phyloP scores from a whole-genome alignment of 2,329 filamentous ascomycete genomes.

The Aspergillus ibericus region DNA sequence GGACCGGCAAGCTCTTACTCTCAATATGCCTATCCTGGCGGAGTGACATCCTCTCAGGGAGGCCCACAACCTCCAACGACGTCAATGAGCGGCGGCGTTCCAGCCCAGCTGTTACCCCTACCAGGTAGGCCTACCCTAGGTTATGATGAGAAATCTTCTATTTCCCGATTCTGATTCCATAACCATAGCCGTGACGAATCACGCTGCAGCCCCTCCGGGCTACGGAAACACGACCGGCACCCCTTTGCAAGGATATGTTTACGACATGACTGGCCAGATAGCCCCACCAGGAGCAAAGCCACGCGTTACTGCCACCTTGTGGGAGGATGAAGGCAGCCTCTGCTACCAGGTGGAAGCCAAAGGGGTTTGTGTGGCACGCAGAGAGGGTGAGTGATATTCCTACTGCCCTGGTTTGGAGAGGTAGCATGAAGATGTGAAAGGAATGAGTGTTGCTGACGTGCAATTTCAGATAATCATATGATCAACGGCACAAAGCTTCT shows the following conservation, averaged over 20 bases:
- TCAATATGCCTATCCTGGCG: conserved; percentile 74
- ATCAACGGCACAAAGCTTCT: conserved; percentile 97
- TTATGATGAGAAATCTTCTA: neutral
- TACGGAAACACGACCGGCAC: conserved; percentile 42
- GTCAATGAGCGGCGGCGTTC: conserved; percentile 65
- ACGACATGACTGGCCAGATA: conserved; percentile 88
- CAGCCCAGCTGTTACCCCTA: conserved; percentile 70
- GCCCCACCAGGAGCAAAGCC: conserved; percentile 95
- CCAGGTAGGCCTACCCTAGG: conserved; percentile 43
- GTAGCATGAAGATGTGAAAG: conserved; percentile 12
- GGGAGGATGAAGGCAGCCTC: conserved; percentile 96
- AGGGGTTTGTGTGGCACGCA: conserved; percentile 89
- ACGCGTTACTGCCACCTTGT: conserved; percentile 89
- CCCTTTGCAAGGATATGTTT: conserved; percentile 52
- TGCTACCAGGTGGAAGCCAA: conserved; percentile 98
- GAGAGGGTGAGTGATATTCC: conserved; percentile 68
- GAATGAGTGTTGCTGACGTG: neutral
- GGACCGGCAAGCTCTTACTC: conserved; percentile 60
- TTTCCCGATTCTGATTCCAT: conserved; percentile 9
- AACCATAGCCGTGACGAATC: conserved; percentile 36
- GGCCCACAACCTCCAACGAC: conserved; percentile 68
- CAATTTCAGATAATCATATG: conserved; percentile 85
- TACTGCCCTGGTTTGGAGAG: neutral
- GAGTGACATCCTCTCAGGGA: conserved; percentile 75
- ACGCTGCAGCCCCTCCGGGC: conserved; percentile 34